Evolutionary conservation across 345 rosid genomes (phyloP).

Genomic region (Citrus australasica): DNA sequence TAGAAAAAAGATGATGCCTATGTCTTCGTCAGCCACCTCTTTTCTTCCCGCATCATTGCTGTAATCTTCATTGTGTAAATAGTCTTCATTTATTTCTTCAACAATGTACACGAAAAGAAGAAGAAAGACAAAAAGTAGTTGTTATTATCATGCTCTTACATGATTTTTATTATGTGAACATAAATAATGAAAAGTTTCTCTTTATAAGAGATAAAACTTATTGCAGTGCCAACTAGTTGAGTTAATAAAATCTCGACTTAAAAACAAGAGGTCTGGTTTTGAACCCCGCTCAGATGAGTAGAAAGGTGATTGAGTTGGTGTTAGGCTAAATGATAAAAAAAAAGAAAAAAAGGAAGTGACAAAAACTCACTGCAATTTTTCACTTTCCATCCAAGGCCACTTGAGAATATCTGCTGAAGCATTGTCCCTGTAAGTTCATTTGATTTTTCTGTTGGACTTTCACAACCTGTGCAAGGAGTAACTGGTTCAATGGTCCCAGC

Average conservation of each 20-base stretch:
- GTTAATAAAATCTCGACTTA: no score
- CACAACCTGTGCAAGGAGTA: neutral
- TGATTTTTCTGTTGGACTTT: neutral
- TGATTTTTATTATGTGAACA: no score
- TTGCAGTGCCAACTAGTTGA: no score
- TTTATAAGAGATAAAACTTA: no score
- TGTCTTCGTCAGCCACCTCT: constrained; percentile 1
- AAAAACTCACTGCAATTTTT: constrained; percentile 6
- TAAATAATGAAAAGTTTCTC: neutral
- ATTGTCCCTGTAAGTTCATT: neutral
- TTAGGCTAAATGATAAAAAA: no score
- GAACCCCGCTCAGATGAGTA: no score
- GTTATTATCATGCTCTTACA: no score
- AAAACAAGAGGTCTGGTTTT: no score
- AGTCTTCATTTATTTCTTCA: neutral
- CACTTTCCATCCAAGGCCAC: constrained; percentile 9
- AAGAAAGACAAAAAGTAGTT: neutral
- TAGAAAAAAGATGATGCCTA: constrained; percentile 6
- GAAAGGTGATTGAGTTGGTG: no score
- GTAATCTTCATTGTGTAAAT: constrained; percentile 3
- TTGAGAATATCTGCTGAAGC: constrained; percentile 1
- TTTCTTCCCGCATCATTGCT: neutral
- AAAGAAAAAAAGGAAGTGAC: no score
- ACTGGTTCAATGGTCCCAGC: neutral
- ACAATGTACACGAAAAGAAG: neutral